Evolutionary conservation across 768 basidiomycete species (phyloP).

Genomic region (Boletus rubescentipes): DNA sequence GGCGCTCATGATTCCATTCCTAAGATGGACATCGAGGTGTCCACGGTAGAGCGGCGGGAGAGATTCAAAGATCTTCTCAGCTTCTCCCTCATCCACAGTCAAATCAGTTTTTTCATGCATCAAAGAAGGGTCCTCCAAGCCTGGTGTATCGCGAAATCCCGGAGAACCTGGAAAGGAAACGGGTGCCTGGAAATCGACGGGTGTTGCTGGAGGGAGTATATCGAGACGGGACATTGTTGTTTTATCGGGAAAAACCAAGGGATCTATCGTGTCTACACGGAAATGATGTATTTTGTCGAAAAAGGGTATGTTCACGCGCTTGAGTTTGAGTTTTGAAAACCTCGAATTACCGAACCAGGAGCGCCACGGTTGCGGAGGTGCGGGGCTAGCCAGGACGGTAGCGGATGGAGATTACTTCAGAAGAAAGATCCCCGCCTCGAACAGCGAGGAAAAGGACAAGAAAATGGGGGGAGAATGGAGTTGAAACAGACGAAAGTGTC

Average conservation of each 20-base stretch:
- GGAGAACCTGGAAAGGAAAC: slow-evolving; percentile 30
- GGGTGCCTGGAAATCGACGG: slow-evolving; percentile 30
- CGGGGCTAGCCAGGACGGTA: slow-evolving; percentile 64
- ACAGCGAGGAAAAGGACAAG: slow-evolving; percentile 60
- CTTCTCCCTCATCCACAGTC: slow-evolving; percentile 30
- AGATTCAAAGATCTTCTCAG: slow-evolving; percentile 53
- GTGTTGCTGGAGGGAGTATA: slow-evolving; percentile 38
- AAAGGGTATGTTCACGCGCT: slow-evolving; percentile 24
- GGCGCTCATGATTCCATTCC: slow-evolving; percentile 74
- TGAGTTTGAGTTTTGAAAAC: slow-evolving; percentile 32
- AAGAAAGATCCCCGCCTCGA: slow-evolving; percentile 66
- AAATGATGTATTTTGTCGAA: slow-evolving; percentile 25
- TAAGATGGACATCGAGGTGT: slow-evolving; percentile 70
- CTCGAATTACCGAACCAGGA: slow-evolving; percentile 67
- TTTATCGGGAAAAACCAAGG: slow-evolving; percentile 22
- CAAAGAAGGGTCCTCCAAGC: slow-evolving; percentile 9
- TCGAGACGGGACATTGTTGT: slow-evolving; percentile 59
- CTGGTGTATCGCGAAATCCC: slow-evolving; percentile 24
- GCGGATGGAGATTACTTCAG: slow-evolving; percentile 47
- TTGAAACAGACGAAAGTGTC: slow-evolving; percentile 2
- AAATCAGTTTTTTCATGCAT: slow-evolving; percentile 52
- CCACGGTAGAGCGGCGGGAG: slow-evolving; percentile 69
- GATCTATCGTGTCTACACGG: slow-evolving; percentile 27
- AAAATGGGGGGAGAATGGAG: slow-evolving; percentile 33
- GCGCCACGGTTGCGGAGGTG: slow-evolving; percentile 70